Evolutionary conservation across 192 early-diverging fungal genomes (phyloP).

Genomic region (Coemansia sp.): DNA sequence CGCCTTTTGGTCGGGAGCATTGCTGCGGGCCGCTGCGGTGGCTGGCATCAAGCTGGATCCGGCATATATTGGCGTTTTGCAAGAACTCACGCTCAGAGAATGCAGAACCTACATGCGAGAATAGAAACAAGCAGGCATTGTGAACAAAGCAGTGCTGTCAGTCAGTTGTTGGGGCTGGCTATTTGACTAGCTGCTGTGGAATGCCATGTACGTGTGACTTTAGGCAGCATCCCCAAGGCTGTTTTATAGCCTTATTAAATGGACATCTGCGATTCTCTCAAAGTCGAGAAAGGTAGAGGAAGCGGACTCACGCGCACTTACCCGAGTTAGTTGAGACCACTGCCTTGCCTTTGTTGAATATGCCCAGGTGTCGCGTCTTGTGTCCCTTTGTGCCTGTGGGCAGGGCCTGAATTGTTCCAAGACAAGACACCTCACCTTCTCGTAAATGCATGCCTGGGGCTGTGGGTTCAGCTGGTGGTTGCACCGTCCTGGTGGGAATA

Average conservation of each 20-base stretch:
- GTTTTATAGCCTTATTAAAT: neutral
- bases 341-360: slow-evolving; percentile 51
- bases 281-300: neutral
- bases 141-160: neutral
- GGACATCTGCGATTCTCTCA: neutral
- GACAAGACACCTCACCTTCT: slow-evolving; percentile 3
- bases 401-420: slow-evolving; percentile 24
- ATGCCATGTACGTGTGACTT: neutral
- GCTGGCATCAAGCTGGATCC: slow-evolving; percentile 20
- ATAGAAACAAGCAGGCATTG: slow-evolving; percentile 2
- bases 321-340: slow-evolving; percentile 37
- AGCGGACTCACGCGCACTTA: slow-evolving; percentile 12
- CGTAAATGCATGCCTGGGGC: neutral
- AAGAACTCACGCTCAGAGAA: slow-evolving; percentile 45
- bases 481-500: slow-evolving; percentile 11
- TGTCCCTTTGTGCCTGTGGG: slow-evolving; percentile 4
- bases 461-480: neutral
- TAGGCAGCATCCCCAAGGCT: neutral
- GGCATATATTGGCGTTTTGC: slow-evolving; percentile 31
- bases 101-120: slow-evolving; percentile 31
- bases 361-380: slow-evolving; percentile 23
- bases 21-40: slow-evolving; percentile 13
- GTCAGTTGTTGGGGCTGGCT: neutral
- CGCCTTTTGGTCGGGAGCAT: neutral
- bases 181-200: neutral